Evolutionary conservation across 208 protist genomes (phyloP).

Genomic region (Angomonas desouzai): DNA sequence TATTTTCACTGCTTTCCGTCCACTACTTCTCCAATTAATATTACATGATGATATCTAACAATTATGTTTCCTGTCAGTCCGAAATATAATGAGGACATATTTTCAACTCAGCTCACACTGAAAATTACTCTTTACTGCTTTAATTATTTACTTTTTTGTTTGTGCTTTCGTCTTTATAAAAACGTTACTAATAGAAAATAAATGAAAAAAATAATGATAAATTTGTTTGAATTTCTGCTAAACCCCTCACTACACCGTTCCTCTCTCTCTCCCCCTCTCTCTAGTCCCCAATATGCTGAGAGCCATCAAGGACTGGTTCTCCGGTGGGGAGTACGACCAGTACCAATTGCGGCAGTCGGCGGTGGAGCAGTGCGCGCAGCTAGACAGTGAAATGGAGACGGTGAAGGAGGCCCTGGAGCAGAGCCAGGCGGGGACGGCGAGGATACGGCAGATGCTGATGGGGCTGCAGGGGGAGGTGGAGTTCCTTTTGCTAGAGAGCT

Average conservation of each 20-base stretch:
- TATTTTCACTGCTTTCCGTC: too few species aligned
- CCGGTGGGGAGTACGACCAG: not conserved
- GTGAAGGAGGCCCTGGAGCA: slow-evolving; percentile 2
- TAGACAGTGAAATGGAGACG: not conserved
- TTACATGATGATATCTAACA: slow-evolving; percentile 8
- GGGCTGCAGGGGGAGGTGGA: slow-evolving; percentile 1
- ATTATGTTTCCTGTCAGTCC: slow-evolving; percentile 11
- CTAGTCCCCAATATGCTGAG: not conserved
- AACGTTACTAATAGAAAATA: too few species aligned
- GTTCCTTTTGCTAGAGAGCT: not conserved
- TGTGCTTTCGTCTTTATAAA: not conserved
- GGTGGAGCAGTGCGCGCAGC: not conserved
- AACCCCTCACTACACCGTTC: not conserved
- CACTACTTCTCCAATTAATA: too few species aligned
- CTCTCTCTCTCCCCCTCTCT: not conserved
- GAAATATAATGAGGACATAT: slow-evolving; percentile 7
- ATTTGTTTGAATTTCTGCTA: too few species aligned
- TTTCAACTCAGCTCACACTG: slow-evolving; percentile 6
- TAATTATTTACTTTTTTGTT: not conserved
- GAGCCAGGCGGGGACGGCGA: not conserved
- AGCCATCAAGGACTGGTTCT: not conserved
- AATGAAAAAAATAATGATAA: too few species aligned
- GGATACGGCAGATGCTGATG: not conserved
- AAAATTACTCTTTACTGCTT: too few species aligned
- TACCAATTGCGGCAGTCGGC: not conserved